Evolutionary conservation across 23 red algal species (phyloP).

Genomic region (Gracilaria caudata): DNA sequence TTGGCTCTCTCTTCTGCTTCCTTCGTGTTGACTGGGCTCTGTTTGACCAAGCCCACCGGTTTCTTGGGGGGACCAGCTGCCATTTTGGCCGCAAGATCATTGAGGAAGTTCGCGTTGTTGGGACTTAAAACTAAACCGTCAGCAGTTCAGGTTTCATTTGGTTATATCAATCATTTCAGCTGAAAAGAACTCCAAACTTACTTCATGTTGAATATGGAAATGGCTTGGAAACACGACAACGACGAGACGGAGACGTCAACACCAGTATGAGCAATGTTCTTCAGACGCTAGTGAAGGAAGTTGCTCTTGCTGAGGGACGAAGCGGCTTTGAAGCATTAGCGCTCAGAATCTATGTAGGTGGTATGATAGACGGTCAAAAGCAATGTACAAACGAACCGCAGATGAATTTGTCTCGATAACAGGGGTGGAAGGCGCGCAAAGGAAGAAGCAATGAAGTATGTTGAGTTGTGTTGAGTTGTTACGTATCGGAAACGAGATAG

Average conservation of each 20-base stretch:
- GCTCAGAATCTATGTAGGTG: too few species aligned
- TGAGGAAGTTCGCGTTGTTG: constrained; percentile 52
- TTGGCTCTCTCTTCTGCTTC: constrained; percentile 29
- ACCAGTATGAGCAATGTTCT: neutral
- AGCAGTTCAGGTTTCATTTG: neutral
- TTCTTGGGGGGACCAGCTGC: constrained; percentile 75
- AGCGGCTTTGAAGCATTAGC: too few species aligned
- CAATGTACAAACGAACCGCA: too few species aligned
- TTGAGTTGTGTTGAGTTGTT: too few species aligned
- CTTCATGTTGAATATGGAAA: constrained; percentile 1
- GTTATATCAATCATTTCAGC: neutral
- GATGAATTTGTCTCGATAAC: too few species aligned
- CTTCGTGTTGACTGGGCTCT: constrained; percentile 19
- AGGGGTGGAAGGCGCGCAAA: too few species aligned
- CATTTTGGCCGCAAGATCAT: constrained; percentile 72
- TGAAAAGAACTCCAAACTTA: neutral
- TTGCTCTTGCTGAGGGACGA: too few species aligned
- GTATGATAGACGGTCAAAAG: too few species aligned
- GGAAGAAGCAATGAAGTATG: too few species aligned
- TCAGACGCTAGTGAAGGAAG: too few species aligned
- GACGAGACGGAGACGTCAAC: too few species aligned
- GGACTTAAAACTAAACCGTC: neutral
- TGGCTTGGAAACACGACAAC: neutral
- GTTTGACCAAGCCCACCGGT: constrained; percentile 72
- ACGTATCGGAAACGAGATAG: too few species aligned